Percentiles rank a stretch among this genome's conserved stretches.
phyloP scores from a whole-genome alignment of 1,284 basidiomycete genomes.

The Rhodotorula sp. region DNA sequence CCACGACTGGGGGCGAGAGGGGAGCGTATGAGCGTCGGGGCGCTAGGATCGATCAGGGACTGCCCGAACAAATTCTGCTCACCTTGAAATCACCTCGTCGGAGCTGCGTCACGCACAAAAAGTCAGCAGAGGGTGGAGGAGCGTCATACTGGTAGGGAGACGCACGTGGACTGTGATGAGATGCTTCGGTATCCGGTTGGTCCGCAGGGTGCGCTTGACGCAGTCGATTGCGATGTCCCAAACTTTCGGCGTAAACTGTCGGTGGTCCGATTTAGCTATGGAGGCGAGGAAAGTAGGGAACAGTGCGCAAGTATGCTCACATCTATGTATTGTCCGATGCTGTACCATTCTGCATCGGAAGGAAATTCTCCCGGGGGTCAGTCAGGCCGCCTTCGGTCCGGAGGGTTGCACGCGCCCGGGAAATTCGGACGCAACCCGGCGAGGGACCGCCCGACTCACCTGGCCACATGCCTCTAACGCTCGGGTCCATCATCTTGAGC shows the following conservation, averaged over 20 bases:
- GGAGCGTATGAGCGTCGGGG: neutral
- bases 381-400: too few species aligned
- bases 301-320: slow-evolving; percentile 5
- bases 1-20: slow-evolving; percentile 10
- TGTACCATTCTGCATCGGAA: slow-evolving; percentile 25
- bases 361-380: too few species aligned
- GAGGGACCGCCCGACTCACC: neutral
- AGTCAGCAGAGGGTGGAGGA: neutral
- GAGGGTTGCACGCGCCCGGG: too few species aligned
- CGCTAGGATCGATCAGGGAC: too few species aligned
- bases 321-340: slow-evolving; percentile 33
- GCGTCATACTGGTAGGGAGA: slow-evolving; percentile 59
- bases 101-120: neutral
- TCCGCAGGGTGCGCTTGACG: slow-evolving; percentile 10
- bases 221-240: slow-evolving; percentile 29
- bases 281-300: neutral
- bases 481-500: slow-evolving; percentile 16
- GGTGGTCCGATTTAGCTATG: too few species aligned
- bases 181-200: slow-evolving; percentile 46
- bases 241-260: slow-evolving; percentile 26
- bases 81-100: slow-evolving; percentile 1
- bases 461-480: slow-evolving; percentile 12
- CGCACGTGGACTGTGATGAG: slow-evolving; percentile 66
- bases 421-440: too few species aligned
- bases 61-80: neutral